Evolutionary conservation across 2,329 filamentous ascomycete species (phyloP).

Genomic region (Fusarium nisikadoi): DNA sequence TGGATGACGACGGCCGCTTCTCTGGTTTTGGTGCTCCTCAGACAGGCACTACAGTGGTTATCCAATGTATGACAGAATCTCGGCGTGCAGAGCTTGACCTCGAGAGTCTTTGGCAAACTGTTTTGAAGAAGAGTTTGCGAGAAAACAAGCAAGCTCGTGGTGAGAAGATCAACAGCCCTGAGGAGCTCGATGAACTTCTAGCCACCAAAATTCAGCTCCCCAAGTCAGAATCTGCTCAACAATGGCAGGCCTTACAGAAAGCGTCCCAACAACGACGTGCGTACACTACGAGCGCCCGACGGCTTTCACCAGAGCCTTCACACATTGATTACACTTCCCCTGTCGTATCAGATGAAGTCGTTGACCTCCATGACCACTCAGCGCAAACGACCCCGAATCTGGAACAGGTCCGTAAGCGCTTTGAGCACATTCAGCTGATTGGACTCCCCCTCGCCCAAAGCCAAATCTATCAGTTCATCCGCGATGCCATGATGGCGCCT

Average conservation of each 20-base stretch:
- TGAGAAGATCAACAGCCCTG: slow-evolving; percentile 32
- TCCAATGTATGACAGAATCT: slow-evolving; percentile 68
- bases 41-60: slow-evolving; percentile 63
- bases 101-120: slow-evolving; percentile 62
- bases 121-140: slow-evolving; percentile 51
- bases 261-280: slow-evolving; percentile 50
- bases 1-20: slow-evolving; percentile 66
- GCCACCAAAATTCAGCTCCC: slow-evolving; percentile 49
- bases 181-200: slow-evolving; percentile 47
- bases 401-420: slow-evolving; percentile 40
- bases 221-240: slow-evolving; percentile 43
- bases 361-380: neutral
- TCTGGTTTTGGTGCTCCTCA: slow-evolving; percentile 77
- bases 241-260: slow-evolving; percentile 50
- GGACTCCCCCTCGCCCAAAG: slow-evolving; percentile 51
- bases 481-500: slow-evolving; percentile 49
- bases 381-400: slow-evolving; percentile 21
- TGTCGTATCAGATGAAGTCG: neutral
- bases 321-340: too few species aligned
- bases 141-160: slow-evolving; percentile 47
- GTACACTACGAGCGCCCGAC: slow-evolving; percentile 49
- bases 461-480: slow-evolving; percentile 53
- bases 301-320: slow-evolving; percentile 22
- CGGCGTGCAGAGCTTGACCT: slow-evolving; percentile 64
- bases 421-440: slow-evolving; percentile 54